Percentiles rank a stretch among this genome's conserved stretches.
phyloP scores from a whole-genome alignment of 139 green algal genomes.

The Ettlia oleoabundans region DNA sequence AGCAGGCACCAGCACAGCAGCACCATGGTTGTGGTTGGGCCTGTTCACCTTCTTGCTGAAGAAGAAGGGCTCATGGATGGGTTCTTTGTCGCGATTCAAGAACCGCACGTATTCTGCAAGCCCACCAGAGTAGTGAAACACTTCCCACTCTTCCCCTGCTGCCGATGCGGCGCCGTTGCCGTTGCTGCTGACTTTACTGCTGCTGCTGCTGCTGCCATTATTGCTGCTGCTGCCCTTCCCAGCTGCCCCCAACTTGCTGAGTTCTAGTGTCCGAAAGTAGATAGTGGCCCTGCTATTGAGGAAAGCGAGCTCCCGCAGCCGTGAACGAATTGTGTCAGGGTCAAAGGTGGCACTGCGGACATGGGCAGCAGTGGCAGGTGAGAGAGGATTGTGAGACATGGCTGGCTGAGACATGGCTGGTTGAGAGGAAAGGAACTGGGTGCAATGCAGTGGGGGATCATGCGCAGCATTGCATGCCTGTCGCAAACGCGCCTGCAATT shows the following conservation, averaged over 20 bases:
- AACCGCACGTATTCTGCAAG: conserved; percentile 90
- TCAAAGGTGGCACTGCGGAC: conserved; percentile 76
- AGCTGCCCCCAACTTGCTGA: background rate
- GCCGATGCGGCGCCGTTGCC: background rate
- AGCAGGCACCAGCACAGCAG: background rate
- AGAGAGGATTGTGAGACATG: background rate
- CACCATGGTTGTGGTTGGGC: no score
- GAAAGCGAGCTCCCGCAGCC: conserved; percentile 96
- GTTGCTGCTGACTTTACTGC: conserved; percentile 4
- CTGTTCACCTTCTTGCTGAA: conserved; percentile 47
- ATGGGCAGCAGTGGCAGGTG: background rate
- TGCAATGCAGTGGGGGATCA: no score
- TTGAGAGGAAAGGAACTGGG: no score
- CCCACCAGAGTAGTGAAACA: conserved; percentile 72
- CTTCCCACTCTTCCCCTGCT: conserved; percentile 56
- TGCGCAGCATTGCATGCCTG: no score
- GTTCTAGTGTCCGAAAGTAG: conserved; percentile 40
- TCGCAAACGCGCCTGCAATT: no score
- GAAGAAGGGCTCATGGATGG: conserved; percentile 81
- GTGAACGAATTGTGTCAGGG: conserved; percentile 75
- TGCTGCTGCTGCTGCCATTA: conserved; percentile 19
- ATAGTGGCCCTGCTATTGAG: conserved; percentile 87
- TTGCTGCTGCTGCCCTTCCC: background rate
- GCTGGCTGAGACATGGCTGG: no score
- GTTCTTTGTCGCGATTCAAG: conserved; percentile 67